Percentiles rank a stretch among this genome's conserved stretches.
These are phyloP conservation scores for Pseudocercospora pini-densiflorae DNA, from an alignment of 2,329 filamentous ascomycete genomes.

Conservation along the genomic window DNA sequence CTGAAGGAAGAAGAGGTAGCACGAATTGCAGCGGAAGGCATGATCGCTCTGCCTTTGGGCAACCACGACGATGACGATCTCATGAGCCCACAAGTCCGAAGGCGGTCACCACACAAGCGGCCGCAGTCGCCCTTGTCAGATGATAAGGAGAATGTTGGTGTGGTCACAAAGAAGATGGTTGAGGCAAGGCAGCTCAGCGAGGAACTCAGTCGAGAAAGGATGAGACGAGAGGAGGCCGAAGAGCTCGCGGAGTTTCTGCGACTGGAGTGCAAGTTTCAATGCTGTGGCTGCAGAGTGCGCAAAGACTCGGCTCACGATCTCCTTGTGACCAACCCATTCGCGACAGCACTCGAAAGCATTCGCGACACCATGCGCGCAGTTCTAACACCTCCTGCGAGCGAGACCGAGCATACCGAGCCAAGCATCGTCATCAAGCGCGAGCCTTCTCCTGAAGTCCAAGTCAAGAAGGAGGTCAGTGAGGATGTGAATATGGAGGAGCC, in stretches of 20 bases:
- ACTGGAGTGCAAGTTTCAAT: slow-evolving; percentile 71
- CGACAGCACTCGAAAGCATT: slow-evolving; percentile 27
- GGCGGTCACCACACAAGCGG: slow-evolving; percentile 41
- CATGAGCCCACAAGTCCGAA: slow-evolving; percentile 54
- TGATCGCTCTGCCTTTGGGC: slow-evolving; percentile 65
- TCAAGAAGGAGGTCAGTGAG: slow-evolving; percentile 16
- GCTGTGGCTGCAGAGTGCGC: slow-evolving; percentile 63
- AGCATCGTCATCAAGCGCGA: slow-evolving; percentile 15
- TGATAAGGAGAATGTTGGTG: slow-evolving; percentile 51
- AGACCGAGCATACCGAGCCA: slow-evolving; percentile 55
- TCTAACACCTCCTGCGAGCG: slow-evolving; percentile 66
- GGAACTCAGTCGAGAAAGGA: slow-evolving; percentile 58
- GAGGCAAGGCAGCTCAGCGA: slow-evolving; percentile 55
- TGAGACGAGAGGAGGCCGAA: slow-evolving; percentile 68
- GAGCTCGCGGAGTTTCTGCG: slow-evolving; percentile 78
- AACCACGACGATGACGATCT: slow-evolving; percentile 63
- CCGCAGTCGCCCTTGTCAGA: slow-evolving; percentile 53
- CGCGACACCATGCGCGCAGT: slow-evolving; percentile 39
- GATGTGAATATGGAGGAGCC: slow-evolving; percentile 25
- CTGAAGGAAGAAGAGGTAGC: slow-evolving; percentile 75
- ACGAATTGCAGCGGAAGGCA: slow-evolving; percentile 72
- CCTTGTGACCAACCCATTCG: slow-evolving; percentile 18
- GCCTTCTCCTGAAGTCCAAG: slow-evolving; percentile 11
- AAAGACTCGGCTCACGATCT: slow-evolving; percentile 20
- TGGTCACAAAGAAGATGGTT: slow-evolving; percentile 50